A percentile compares a stretch with the other conserved stretches of the same genome.
Conservation (phyloP, 805 yeast genomes). For the Candida hispaniensis region DNA sequence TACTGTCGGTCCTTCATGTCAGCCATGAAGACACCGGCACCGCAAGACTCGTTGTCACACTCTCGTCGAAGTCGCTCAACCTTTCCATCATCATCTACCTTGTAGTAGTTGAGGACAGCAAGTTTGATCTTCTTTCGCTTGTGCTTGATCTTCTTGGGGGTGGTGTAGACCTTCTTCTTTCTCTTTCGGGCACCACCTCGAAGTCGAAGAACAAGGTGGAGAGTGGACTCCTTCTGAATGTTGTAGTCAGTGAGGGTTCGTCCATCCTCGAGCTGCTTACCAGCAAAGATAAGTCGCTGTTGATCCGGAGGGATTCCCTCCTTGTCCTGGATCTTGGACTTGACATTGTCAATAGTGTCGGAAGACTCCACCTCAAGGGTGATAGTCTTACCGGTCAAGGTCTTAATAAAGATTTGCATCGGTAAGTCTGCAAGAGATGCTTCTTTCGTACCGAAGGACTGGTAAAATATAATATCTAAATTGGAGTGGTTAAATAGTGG, state of each 20-base stretch:
- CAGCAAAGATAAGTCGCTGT: conserved; percentile 94
- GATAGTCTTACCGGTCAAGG: conserved; percentile 98
- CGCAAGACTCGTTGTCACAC: conserved; percentile 80
- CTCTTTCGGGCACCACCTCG: conserved; percentile 99
- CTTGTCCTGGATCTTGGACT: conserved; percentile 92
- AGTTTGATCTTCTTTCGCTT: conserved; percentile 99
- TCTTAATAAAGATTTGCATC: conserved; percentile 86
- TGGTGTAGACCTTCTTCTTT: conserved; percentile 99
- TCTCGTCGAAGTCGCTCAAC: conserved; percentile 98
- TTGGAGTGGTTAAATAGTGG: too few relatives aligned
- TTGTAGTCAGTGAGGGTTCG: conserved; percentile 96
- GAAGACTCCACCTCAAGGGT: conserved; percentile 97
- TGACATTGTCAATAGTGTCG: conserved; percentile 94
- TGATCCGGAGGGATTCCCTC: conserved; percentile 98
- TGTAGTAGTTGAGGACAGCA: conserved; percentile 98
- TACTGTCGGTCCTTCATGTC: conserved; percentile 97
- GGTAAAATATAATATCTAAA: too few relatives aligned
- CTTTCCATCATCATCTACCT: conserved; percentile 97
- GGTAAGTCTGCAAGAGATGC: too few relatives aligned
- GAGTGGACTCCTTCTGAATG: conserved; percentile 95
- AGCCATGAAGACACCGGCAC: conserved; percentile 99
- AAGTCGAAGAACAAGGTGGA: conserved; percentile 92
- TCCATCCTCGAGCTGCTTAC: conserved; percentile 90
- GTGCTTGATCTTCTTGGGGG: conserved; percentile 99
- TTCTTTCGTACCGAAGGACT: too few relatives aligned